These are phyloP conservation scores for Oidium heveae DNA, from an alignment of 2,329 filamentous ascomycete genomes.

Conservation along the genomic window DNA sequence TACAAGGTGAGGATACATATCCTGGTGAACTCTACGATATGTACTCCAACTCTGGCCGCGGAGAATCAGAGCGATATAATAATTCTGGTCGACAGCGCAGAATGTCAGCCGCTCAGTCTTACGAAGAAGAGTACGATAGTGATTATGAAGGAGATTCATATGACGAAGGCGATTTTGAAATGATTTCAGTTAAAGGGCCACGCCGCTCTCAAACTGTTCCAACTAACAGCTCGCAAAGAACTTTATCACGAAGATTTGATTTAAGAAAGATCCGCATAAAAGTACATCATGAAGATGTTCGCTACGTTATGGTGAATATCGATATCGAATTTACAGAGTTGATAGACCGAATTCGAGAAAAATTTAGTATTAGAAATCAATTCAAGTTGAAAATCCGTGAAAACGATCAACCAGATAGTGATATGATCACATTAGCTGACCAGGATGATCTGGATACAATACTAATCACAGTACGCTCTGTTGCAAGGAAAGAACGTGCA, in stretches of 20 bases:
- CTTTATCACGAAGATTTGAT: conserved; percentile 34
- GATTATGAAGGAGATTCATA: conserved; percentile 45
- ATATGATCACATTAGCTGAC: conserved; percentile 94
- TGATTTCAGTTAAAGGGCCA: conserved; percentile 29
- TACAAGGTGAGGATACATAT: conserved; percentile 34
- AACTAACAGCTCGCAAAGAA: conserved; percentile 16
- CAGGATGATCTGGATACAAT: conserved; percentile 90
- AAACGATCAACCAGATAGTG: conserved; percentile 48
- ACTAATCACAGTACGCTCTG: conserved; percentile 39
- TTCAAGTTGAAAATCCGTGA: conserved; percentile 81
- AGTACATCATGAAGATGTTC: conserved; percentile 71
- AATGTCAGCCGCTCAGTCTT: conserved; percentile 30
- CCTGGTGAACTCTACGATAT: conserved; percentile 36
- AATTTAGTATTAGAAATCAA: conserved; percentile 51
- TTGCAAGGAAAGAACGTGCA: conserved; percentile 44
- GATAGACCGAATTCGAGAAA: conserved; percentile 55
- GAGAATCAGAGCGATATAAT: conserved; percentile 10
- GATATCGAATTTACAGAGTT: conserved; percentile 54
- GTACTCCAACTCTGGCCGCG: conserved; percentile 22
- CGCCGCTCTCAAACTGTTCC: conserved; percentile 19
- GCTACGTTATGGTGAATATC: conserved; percentile 68
- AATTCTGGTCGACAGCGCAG: conserved; percentile 4
- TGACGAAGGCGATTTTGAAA: conserved; percentile 59
- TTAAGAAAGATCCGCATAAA: conserved; percentile 70
- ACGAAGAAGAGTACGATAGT: conserved; percentile 60